Percentiles rank a stretch among this genome's conserved stretches.
Evolutionary conservation across 306 rosid genomes (phyloP).

Genomic region (Boehmeria nivea): DNA sequence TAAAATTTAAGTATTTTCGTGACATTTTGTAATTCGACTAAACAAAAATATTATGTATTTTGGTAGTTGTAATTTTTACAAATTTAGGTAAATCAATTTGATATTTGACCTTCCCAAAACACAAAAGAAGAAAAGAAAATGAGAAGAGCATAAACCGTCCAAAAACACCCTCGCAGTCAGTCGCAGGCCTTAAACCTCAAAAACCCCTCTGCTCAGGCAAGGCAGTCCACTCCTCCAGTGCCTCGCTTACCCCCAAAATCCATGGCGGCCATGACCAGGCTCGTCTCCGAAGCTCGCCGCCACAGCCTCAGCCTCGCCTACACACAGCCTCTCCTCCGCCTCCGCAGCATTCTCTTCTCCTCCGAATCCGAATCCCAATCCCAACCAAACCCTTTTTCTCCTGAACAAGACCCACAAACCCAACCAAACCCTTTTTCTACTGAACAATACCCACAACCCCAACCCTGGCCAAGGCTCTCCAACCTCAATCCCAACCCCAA

Average conservation of each 20-base stretch:
- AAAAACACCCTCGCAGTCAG: no score
- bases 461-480: slow-evolving; percentile 22
- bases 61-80: no score
- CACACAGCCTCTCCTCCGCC: slow-evolving; percentile 25
- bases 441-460: slow-evolving; percentile 34
- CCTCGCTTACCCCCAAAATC: neutral
- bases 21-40: no score
- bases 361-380: slow-evolving; percentile 27
- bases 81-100: no score
- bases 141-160: no score
- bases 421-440: slow-evolving; percentile 30
- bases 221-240: neutral
- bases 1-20: no score
- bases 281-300: slow-evolving; percentile 71
- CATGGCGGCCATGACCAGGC: slow-evolving; percentile 66
- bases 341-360: slow-evolving; percentile 40
- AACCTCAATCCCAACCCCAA: slow-evolving; percentile 24
- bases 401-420: no score
- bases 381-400: slow-evolving; percentile 29
- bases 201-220: slow-evolving; percentile 39
- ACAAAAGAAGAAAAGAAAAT: no score
- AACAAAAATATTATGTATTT: no score
- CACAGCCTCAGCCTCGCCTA: slow-evolving; percentile 32
- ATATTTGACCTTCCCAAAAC: no score
- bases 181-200: slow-evolving; percentile 13